A percentile compares a stretch with the other conserved stretches of the same genome.
Evolutionary conservation across 768 basidiomycete species (phyloP).

Genomic region (Lactarius evosmus): DNA sequence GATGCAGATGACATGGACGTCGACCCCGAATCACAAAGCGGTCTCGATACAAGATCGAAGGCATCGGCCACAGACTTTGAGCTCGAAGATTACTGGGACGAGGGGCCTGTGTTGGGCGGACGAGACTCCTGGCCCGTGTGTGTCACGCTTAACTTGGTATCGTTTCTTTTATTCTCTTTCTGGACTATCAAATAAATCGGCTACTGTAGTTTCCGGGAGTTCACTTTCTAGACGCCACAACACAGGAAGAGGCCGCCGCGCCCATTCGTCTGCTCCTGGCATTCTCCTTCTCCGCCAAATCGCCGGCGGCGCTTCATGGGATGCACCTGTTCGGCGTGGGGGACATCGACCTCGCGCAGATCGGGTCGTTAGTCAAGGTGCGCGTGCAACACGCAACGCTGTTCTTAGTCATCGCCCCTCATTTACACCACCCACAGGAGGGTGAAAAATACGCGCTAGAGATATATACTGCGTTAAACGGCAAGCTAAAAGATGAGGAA

Average conservation of each 20-base stretch:
- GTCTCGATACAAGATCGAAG: slow-evolving; percentile 55
- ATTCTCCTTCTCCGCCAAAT: slow-evolving; percentile 53
- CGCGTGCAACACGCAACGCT: slow-evolving; percentile 13
- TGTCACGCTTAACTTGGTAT: slow-evolving; percentile 73
- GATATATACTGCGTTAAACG: slow-evolving; percentile 53
- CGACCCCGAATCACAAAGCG: slow-evolving; percentile 46
- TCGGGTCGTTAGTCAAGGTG: slow-evolving; percentile 58
- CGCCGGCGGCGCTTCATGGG: slow-evolving; percentile 49
- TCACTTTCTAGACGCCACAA: slow-evolving; percentile 73
- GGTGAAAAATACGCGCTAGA: slow-evolving; percentile 64
- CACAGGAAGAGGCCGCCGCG: slow-evolving; percentile 66
- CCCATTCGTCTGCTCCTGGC: slow-evolving; percentile 58
- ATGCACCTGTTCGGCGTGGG: slow-evolving; percentile 64
- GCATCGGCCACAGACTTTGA: slow-evolving; percentile 73
- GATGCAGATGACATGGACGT: slow-evolving; percentile 52
- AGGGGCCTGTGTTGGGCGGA: slow-evolving; percentile 63
- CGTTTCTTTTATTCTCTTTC: slow-evolving; percentile 31
- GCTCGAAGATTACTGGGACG: slow-evolving; percentile 84
- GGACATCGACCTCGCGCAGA: slow-evolving; percentile 47
- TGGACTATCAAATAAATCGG: not conserved
- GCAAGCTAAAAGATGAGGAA: slow-evolving; percentile 65
- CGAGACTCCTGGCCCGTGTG: slow-evolving; percentile 71
- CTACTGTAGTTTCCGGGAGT: slow-evolving; percentile 48
- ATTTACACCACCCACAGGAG: slow-evolving; percentile 41
- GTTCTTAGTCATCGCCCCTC: not conserved